A percentile compares a stretch with the other conserved stretches of the same genome.
These are phyloP conservation scores for Xanthoconium stramineum DNA, from an alignment of 768 basidiomycete genomes.

Conservation along the genomic window DNA sequence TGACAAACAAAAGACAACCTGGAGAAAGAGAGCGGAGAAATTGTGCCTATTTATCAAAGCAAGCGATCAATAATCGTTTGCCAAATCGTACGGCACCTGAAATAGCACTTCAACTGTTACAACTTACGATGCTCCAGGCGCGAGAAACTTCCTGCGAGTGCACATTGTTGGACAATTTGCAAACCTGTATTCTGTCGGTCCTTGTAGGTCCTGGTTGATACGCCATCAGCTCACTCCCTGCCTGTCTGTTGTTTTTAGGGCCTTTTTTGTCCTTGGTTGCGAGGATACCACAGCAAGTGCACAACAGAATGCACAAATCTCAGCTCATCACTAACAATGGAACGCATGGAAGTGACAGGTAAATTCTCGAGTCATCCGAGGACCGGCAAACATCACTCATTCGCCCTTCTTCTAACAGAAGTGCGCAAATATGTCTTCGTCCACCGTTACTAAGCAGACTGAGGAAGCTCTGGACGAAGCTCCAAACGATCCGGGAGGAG, in stretches of 20 bases:
- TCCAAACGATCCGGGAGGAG: neutral
- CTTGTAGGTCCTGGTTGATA: neutral
- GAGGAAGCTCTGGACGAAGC: neutral
- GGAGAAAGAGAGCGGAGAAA: no score
- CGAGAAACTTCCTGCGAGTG: no score
- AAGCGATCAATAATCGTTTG: no score
- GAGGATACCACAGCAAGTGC: slow-evolving; percentile 4
- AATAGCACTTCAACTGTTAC: no score
- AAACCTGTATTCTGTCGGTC: neutral
- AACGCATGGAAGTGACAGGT: slow-evolving; percentile 1
- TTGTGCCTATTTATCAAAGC: no score
- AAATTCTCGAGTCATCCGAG: slow-evolving; percentile 4
- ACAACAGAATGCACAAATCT: neutral
- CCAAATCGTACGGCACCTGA: no score
- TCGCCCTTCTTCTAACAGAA: neutral
- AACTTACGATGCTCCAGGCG: no score
- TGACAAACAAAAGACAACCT: no score
- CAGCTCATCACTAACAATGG: neutral
- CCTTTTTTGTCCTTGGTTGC: neutral
- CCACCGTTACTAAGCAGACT: neutral
- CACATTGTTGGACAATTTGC: no score
- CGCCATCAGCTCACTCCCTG: neutral
- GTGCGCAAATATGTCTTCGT: slow-evolving; percentile 5
- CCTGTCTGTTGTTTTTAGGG: neutral
- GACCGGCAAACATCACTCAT: neutral